Conservation (phyloP, 106 monocot species). For the Dendrobium officinale region DNA sequence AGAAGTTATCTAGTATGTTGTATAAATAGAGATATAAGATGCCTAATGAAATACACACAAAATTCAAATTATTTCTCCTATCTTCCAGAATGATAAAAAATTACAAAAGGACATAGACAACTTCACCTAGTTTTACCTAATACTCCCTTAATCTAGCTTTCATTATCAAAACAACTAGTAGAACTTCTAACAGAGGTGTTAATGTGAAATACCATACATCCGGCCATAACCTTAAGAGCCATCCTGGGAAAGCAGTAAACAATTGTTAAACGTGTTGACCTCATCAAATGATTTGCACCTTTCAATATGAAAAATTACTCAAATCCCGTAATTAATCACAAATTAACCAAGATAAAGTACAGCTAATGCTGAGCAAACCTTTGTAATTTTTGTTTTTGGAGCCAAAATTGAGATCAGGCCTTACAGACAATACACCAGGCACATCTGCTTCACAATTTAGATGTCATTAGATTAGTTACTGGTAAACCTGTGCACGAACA, state of each 20-base stretch:
- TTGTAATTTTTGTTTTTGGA: constrained; percentile 64
- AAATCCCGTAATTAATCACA: not conserved
- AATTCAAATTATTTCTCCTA: too few relatives aligned
- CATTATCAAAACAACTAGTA: too few relatives aligned
- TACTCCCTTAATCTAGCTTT: too few relatives aligned
- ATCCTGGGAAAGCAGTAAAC: not conserved
- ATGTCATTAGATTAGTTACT: constrained; percentile 3
- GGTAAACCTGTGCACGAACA: not conserved
- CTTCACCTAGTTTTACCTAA: too few relatives aligned
- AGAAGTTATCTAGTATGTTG: too few relatives aligned
- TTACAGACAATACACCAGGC: constrained; percentile 62
- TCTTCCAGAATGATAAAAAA: too few relatives aligned
- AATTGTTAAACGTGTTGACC: not conserved
- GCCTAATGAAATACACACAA: too few relatives aligned
- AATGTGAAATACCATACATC: too few relatives aligned
- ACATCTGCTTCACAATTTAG: constrained; percentile 42
- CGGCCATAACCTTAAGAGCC: too few relatives aligned
- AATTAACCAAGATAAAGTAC: not conserved
- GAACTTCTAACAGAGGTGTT: too few relatives aligned
- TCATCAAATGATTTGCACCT: not conserved
- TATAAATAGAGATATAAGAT: too few relatives aligned
- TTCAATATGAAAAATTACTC: not conserved
- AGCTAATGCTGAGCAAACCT: constrained; percentile 19
- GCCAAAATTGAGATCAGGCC: constrained; percentile 47
- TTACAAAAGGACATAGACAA: too few relatives aligned